Percentiles rank a stretch among this genome's conserved stretches.
These are phyloP conservation scores for Farysia itapuensis DNA, from an alignment of 1,284 basidiomycete species.

Conservation along the genomic window DNA sequence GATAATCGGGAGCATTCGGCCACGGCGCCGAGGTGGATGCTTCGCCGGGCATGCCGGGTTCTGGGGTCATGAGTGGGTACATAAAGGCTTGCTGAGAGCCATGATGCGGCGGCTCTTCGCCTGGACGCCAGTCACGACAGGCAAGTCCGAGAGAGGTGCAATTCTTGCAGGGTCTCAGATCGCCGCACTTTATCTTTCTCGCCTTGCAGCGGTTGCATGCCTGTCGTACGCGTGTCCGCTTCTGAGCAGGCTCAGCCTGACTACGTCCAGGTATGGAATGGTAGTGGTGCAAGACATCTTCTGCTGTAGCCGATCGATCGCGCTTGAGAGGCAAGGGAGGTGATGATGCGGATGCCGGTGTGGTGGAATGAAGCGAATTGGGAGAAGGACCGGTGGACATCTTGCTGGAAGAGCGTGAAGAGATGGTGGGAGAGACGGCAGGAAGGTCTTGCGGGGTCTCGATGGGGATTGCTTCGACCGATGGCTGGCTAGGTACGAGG, in stretches of 20 bases:
- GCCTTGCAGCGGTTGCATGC: constrained; percentile 44
- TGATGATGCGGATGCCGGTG: constrained; percentile 5
- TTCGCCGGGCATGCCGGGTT: background rate
- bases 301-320: constrained; percentile 14
- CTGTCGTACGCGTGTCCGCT: constrained; percentile 31
- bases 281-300: constrained; percentile 3
- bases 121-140: constrained; percentile 36
- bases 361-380: constrained; percentile 4
- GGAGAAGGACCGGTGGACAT: constrained; percentile 25
- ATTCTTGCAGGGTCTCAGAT: constrained; percentile 35
- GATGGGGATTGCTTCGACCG: background rate
- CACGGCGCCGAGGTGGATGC: constrained; percentile 1
- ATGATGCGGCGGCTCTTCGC: constrained; percentile 20
- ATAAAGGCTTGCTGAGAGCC: constrained; percentile 5
- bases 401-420: background rate
- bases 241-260: constrained; percentile 11
- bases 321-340: constrained; percentile 17
- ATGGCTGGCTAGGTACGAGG: background rate
- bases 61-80: constrained; percentile 2
- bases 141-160: constrained; percentile 32
- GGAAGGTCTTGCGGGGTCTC: no score
- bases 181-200: constrained; percentile 40
- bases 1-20: constrained; percentile 5
- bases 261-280: background rate
- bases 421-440: no score